phyloP scores from a whole-genome alignment of 2,329 filamentous ascomycete genomes.

The Penicillium sclerotiorum region DNA sequence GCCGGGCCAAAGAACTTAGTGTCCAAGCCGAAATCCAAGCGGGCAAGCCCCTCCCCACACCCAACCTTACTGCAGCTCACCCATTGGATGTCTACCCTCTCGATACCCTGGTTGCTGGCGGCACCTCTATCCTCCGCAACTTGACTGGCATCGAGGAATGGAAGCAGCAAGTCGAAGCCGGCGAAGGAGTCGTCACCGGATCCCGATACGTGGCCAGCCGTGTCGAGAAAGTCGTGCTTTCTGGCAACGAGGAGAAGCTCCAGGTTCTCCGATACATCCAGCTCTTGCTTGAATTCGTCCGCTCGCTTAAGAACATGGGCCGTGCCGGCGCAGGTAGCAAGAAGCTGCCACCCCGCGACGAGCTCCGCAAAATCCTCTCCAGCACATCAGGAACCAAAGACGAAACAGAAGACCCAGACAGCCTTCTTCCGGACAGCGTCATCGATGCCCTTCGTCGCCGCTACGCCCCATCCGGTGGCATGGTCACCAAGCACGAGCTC shows the following conservation, averaged over 20 bases:
- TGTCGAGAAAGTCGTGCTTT: constrained; percentile 42
- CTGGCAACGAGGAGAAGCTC: constrained; percentile 43
- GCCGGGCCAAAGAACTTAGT: constrained; percentile 35
- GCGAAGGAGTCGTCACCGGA: constrained; percentile 39
- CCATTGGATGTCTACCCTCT: constrained; percentile 51
- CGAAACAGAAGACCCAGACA: constrained; percentile 17
- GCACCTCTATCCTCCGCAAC: constrained; percentile 43
- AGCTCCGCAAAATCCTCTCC: constrained; percentile 42
- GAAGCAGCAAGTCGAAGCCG: constrained; percentile 41
- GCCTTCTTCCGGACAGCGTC: constrained; percentile 40
- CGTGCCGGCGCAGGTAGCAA: constrained; percentile 38
- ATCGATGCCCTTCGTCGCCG: constrained; percentile 45
- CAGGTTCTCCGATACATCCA: constrained; percentile 50
- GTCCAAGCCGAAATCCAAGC: constrained; percentile 48
- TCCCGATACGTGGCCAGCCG: constrained; percentile 50
- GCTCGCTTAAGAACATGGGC: constrained; percentile 35
- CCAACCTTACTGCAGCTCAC: constrained; percentile 46
- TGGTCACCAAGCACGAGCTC: constrained; percentile 42
- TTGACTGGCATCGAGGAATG: constrained; percentile 48
- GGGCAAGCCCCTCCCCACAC: constrained; percentile 48
- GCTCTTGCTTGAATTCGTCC: constrained; percentile 46
- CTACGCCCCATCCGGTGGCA: constrained; percentile 42
- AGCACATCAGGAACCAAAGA: constrained; percentile 25
- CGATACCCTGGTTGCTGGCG: constrained; percentile 45
- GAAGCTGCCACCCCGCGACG: constrained; percentile 43